These are phyloP conservation scores for Calonectria montana DNA, from an alignment of 2,329 filamentous ascomycete species.

Conservation along the genomic window DNA sequence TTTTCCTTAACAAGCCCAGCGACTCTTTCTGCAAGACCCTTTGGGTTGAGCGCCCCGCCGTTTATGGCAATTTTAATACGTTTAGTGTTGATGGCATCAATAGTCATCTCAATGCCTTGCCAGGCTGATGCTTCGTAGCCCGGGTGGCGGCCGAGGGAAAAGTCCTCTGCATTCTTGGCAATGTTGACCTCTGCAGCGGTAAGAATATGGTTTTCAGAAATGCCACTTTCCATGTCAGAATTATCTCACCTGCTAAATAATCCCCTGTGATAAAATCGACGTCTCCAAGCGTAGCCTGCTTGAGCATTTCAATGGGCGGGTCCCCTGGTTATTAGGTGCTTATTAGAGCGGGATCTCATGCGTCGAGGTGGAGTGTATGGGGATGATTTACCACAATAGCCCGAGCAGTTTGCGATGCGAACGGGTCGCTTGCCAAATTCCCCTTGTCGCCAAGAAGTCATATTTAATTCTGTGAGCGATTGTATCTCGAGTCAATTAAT, in stretches of 20 bases:
- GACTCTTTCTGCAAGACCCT: conserved; percentile 56
- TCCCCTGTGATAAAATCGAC: conserved; percentile 65
- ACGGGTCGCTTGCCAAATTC: conserved; percentile 18
- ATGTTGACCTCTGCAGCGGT: conserved; percentile 41
- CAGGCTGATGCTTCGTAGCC: conserved; percentile 38
- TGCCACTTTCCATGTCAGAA: no score
- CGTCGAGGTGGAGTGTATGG: neutral
- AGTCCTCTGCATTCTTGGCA: conserved; percentile 35
- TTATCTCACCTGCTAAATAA: conserved; percentile 56
- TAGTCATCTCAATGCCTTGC: conserved; percentile 38
- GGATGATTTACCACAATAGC: conserved; percentile 19
- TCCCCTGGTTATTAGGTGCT: conserved; percentile 9
- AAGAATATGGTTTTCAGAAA: neutral
- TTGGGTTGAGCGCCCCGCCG: conserved; percentile 66
- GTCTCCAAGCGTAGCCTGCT: conserved; percentile 43
- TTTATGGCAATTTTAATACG: conserved; percentile 67
- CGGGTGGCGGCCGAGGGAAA: conserved; percentile 16
- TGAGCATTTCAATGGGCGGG: conserved; percentile 39
- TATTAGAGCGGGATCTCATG: neutral
- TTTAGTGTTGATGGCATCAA: conserved; percentile 53
- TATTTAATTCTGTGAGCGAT: neutral
- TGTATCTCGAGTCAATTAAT: neutral
- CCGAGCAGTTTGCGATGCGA: conserved; percentile 27
- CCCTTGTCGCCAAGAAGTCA: conserved; percentile 11
- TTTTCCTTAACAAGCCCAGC: conserved; percentile 37